These are phyloP conservation scores for Daldinia caldariorum DNA, from an alignment of 495 filamentous ascomycete genomes.

Conservation along the genomic window DNA sequence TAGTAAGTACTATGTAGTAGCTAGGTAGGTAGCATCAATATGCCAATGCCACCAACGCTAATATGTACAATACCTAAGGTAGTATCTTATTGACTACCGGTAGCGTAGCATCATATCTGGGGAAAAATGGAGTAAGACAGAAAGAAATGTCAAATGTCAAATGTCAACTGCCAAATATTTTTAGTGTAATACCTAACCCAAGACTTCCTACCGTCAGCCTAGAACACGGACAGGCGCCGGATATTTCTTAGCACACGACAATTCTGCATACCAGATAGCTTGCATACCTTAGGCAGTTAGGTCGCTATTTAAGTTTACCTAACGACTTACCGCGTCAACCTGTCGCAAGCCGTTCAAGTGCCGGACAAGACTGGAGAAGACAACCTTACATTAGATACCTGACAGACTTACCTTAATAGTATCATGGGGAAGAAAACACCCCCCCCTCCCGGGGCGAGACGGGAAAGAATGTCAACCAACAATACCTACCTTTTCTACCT, in stretches of 20 bases:
- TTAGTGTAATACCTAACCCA: slow-evolving; percentile 26
- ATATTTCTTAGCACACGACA: neutral
- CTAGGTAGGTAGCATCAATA: neutral
- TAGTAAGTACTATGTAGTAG: too few relatives aligned
- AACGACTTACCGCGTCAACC: slow-evolving; percentile 18
- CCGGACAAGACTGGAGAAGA: slow-evolving; percentile 10
- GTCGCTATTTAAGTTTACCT: slow-evolving; percentile 32
- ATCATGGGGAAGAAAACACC: neutral
- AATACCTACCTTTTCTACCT: too few relatives aligned
- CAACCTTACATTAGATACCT: neutral
- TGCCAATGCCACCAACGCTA: neutral
- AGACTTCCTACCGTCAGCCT: neutral
- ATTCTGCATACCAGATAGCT: neutral
- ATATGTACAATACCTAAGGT: neutral
- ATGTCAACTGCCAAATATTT: slow-evolving; percentile 1
- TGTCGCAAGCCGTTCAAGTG: slow-evolving; percentile 19
- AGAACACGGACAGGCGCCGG: neutral
- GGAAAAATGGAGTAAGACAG: slow-evolving; percentile 12
- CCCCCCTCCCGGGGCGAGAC: neutral
- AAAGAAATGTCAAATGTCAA: slow-evolving; percentile 21
- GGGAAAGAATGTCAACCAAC: slow-evolving; percentile 1
- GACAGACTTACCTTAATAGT: too few relatives aligned
- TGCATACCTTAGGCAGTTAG: too few relatives aligned
- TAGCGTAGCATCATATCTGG: slow-evolving; percentile 26
- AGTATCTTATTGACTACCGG: too few relatives aligned